Evolutionary conservation across 2,329 filamentous ascomycete species (phyloP), one percentile per base, ranked within the genome.

Genomic region (Fusarium sororula): DNA sequence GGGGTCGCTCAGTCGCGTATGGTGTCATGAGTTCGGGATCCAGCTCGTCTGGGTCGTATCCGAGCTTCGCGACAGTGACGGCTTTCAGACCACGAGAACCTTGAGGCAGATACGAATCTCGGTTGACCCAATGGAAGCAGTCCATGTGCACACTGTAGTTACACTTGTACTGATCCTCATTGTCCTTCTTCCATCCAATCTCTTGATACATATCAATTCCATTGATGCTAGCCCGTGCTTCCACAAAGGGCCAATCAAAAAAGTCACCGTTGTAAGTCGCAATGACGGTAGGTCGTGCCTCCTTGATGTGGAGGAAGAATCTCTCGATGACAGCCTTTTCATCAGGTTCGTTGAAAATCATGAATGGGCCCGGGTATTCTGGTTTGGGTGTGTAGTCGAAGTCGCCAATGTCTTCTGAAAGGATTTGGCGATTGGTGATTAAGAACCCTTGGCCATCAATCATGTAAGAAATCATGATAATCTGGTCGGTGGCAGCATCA

Each of bases 391-490:
- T 99, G 82, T 99, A 99, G 79, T 99, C 97, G 79, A 99, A 99
- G 81, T 99, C 96, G 65, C 92, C 89, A 81, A 99, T 99, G 79
- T 99, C 95, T 82, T 99, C 96, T 0, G 96, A 98, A 15, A 99
- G 95, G 69, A 99, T 97, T 81, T 98, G 95, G 79, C 97, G 91
- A 81, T 99, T 99, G 10, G 96, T 99, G 82, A 99, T 98, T 41
- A 99, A 87, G 78, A 98, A 99, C 9, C 96, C 96, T 83, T 98
- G 95, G 1, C 96, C 97, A 78, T 99, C 96, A 78, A 99, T 98
- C 97, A 99, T 99, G 86, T 99, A 99, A 38, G 97, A 99, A 82
- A 99, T 96, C 96, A 99, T 99, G 95, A 99, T 99, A 80, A 99
- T 93, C 81, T 98, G 96, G 84, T 99, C 96, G 72, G 98, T 92